phyloP scores from a whole-genome alignment of 139 green algal species.

The Ostreobium quekettii region DNA sequence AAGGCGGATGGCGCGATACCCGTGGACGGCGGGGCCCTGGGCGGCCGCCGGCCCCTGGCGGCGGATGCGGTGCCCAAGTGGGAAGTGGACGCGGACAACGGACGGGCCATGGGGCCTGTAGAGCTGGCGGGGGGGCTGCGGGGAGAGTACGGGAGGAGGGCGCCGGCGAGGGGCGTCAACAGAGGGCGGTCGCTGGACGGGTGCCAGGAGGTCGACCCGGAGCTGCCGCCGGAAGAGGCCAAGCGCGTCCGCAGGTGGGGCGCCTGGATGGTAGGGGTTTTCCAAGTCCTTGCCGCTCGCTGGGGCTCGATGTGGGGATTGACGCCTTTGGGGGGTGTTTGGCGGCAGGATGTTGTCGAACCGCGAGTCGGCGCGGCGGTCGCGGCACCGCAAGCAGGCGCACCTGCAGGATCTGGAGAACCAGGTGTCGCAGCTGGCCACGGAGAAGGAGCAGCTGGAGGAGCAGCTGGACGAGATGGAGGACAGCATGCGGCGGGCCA shows the following conservation, averaged over 20 bases:
- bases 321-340: neutral
- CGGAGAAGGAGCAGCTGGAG: neutral
- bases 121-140: too few relatives aligned
- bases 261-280: too few relatives aligned
- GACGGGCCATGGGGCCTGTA: too few relatives aligned
- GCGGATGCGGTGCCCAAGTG: too few relatives aligned
- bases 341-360: conserved; percentile 72
- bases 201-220: neutral
- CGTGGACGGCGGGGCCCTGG: too few relatives aligned
- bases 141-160: too few relatives aligned
- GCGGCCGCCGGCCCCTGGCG: too few relatives aligned
- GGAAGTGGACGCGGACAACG: too few relatives aligned
- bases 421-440: conserved; percentile 29
- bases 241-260: neutral
- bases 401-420: conserved; percentile 65
- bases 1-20: too few relatives aligned
- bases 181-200: too few relatives aligned
- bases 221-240: neutral
- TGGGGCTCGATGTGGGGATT: neutral
- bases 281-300: neutral
- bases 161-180: too few relatives aligned
- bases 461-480: neutral
- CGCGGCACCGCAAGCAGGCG: conserved; percentile 72
- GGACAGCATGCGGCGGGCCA: too few relatives aligned
- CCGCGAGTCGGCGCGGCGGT: conserved; percentile 74